Evolutionary conservation across 2,329 filamentous ascomycete species (phyloP).

Genomic region (Aspergillus aculeatinus): DNA sequence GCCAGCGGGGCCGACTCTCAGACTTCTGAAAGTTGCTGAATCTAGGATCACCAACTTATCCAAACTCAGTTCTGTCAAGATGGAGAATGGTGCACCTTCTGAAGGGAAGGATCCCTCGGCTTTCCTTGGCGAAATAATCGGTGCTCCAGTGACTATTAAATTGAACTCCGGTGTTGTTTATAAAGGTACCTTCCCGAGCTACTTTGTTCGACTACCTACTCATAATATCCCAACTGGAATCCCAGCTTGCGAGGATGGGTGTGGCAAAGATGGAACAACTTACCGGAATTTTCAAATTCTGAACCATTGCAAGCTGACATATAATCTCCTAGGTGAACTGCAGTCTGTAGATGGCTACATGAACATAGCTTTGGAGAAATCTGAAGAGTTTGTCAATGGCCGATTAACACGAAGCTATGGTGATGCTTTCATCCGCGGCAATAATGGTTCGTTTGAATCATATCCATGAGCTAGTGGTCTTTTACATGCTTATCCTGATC

Average conservation of each 20-base stretch:
- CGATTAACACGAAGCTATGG: conserved; percentile 80
- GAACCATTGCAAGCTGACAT: not conserved
- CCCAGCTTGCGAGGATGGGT: not conserved
- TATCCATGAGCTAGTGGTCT: not conserved
- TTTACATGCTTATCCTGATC: not conserved
- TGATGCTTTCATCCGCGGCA: conserved; percentile 92
- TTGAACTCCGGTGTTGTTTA: conserved; percentile 98
- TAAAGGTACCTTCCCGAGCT: conserved; percentile 63
- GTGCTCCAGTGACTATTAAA: conserved; percentile 91
- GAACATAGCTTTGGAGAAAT: conserved; percentile 98
- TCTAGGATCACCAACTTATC: not conserved
- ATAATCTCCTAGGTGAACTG: conserved; percentile 67
- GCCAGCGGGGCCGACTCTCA: not conserved
- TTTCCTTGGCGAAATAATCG: conserved; percentile 92
- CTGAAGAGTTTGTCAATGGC: conserved; percentile 85
- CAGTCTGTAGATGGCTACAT: conserved; percentile 99
- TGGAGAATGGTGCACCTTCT: conserved; percentile 70
- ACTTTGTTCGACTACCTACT: conserved; percentile 3
- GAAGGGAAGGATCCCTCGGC: conserved; percentile 90
- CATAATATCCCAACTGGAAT: not conserved
- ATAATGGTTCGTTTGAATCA: conserved; percentile 68
- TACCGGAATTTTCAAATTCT: not conserved
- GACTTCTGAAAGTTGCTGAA: not conserved
- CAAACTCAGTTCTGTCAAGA: conserved; percentile 36
- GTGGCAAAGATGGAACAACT: not conserved